These are phyloP conservation scores for Xanthoconium separans DNA, from an alignment of 1,284 basidiomycete genomes.

Conservation along the genomic window DNA sequence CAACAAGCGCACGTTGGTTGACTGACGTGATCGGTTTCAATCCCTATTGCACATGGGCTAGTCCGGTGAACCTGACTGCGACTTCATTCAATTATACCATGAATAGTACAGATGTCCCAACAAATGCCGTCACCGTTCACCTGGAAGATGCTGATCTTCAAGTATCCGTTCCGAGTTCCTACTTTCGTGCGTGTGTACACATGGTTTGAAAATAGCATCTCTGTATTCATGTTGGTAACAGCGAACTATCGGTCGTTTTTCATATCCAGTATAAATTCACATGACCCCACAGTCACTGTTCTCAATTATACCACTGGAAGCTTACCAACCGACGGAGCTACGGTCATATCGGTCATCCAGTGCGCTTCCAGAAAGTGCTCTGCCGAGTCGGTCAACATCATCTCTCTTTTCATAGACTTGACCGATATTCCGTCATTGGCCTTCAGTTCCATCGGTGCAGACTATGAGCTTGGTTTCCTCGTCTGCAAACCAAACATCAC, in stretches of 20 bases:
- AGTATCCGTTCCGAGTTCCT: conserved; percentile 10
- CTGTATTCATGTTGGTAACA: too few relatives aligned
- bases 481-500: conserved; percentile 24
- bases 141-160: conserved; percentile 6
- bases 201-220: too few relatives aligned
- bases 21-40: too few relatives aligned
- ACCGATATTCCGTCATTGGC: conserved; percentile 7
- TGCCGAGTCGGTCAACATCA: conserved; percentile 2
- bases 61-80: too few relatives aligned
- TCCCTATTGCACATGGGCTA: too few relatives aligned
- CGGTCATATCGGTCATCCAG: conserved; percentile 13
- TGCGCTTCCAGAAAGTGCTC: conserved; percentile 12
- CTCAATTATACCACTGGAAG: conserved; percentile 10
- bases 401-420: conserved; percentile 11
- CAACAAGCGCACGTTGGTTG: too few relatives aligned
- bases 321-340: conserved; percentile 12
- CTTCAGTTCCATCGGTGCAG: conserved; percentile 7
- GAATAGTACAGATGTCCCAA: too few relatives aligned
- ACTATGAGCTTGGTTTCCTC: conserved; percentile 18
- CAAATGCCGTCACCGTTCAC: too few relatives aligned
- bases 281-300: conserved; percentile 8
- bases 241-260: conserved; percentile 6
- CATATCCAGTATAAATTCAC: conserved; percentile 11
- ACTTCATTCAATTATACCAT: too few relatives aligned
- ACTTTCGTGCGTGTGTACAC: too few relatives aligned